Evolutionary conservation across 1,284 basidiomycete genomes (phyloP), one percentile per base, ranked within the genome.

Genomic region (Vanrija sp.): DNA sequence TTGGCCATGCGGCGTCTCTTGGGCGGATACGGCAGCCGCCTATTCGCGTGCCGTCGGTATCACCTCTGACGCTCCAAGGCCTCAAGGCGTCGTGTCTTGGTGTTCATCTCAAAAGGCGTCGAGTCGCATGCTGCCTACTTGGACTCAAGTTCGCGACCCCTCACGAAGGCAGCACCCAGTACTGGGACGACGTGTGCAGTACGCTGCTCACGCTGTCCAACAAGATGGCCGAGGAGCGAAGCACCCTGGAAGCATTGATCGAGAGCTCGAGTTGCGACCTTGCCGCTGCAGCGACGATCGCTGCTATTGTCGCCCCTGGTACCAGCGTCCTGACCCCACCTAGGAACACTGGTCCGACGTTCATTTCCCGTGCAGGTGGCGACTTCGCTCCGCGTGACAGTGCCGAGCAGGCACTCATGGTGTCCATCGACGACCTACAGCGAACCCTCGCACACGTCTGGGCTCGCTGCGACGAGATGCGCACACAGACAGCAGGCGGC

Each of bases 71-170:
- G 2, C 53, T 65, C 5, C 65, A 67, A 2, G 65, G 69, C 3
- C 65, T 75, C 15, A 71, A 67, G 51, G 72, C 72, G 3, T 57
- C 68, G 3, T 70, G 65, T 54, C 55, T 72, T 5, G 68, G 67
- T 16, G 63, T 73, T 0, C 73, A 75, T 51, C 60, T 70, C 14
- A 71, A 69, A 48, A 52, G 73, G 3, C 54, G 72, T 8, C 55
- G 68, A 18, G 43, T 74, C 12, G 72, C 69, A 0, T 73, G 71
- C 60, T 74, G 68, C 55, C 60, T 75, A 1, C 63, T 75, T 0
- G 73, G 69, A 3, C 51, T 75, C 43, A 53, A 57, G 7, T 74
- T 73, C 52, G 25, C 25, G 55, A 64, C 15, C 38, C 49, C 21
- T 5, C 46, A 15, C 23, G 58, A 56, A 16, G 54, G 43, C 18